Conservation (phyloP, 352 stramenopile genomes). For the Phytophthora idaei region DNA sequence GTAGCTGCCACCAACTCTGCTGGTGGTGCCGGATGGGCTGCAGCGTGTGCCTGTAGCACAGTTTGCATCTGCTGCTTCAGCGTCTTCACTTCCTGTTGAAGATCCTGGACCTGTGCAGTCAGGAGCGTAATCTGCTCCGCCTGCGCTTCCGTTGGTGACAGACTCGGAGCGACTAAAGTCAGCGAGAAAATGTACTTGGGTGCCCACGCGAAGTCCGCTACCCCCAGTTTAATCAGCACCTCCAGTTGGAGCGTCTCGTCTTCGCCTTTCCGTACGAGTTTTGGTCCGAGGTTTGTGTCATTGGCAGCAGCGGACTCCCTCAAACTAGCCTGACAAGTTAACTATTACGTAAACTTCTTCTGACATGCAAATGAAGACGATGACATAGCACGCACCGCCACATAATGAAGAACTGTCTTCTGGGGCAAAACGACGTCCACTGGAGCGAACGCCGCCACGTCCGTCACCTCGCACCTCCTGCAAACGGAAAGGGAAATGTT, state of each 20-base stretch:
- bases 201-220: constrained; percentile 24
- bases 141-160: constrained; percentile 10
- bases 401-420: constrained; percentile 31
- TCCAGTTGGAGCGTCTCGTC: constrained; percentile 30
- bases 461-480: constrained; percentile 26
- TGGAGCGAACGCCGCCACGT: constrained; percentile 22
- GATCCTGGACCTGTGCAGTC: constrained; percentile 32
- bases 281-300: constrained; percentile 2
- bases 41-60: constrained; percentile 20
- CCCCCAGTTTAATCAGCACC: constrained; percentile 23
- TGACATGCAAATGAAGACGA: not conserved
- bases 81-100: constrained; percentile 33
- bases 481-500: not conserved
- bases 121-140: constrained; percentile 17
- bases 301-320: constrained; percentile 20
- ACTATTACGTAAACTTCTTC: not conserved
- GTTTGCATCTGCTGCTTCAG: constrained; percentile 34
- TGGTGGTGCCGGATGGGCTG: not conserved
- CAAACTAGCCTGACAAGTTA: constrained; percentile 24
- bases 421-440: constrained; percentile 20
- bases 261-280: constrained; percentile 15
- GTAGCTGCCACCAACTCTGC: not conserved
- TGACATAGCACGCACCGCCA: constrained; percentile 18
- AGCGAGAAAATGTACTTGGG: constrained; percentile 35
- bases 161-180: constrained; percentile 6